phyloP scores from a whole-genome alignment of 495 filamentous ascomycete genomes.

The Xylaria cubensis region DNA sequence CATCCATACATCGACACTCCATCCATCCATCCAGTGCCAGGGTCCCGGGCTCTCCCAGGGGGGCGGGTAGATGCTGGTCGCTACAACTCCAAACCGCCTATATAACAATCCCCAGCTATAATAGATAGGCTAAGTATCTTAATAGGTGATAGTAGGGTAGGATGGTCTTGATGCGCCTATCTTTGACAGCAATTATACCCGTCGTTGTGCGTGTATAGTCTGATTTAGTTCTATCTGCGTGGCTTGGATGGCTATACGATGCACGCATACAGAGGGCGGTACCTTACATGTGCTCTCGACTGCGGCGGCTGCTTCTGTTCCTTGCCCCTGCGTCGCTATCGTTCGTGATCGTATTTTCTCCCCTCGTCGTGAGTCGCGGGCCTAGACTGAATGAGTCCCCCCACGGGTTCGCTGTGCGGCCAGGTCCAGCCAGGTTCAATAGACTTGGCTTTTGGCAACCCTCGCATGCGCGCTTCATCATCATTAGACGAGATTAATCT shows the following conservation, averaged over 20 bases:
- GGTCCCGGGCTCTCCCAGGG: constrained; percentile 10
- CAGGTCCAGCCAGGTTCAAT: not conserved
- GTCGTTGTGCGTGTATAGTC: not conserved
- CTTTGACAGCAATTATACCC: not conserved
- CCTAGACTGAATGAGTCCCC: constrained; percentile 9
- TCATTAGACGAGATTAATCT: constrained; percentile 14
- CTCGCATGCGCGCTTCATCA: not conserved
- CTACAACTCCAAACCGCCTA: not conserved
- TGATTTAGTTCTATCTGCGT: constrained; percentile 16
- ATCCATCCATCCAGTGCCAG: constrained; percentile 2
- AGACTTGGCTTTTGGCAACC: not conserved
- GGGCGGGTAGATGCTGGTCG: constrained; percentile 11
- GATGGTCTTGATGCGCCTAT: not conserved
- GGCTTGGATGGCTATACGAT: constrained; percentile 11
- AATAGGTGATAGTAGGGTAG: not conserved
- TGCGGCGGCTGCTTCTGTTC: not conserved
- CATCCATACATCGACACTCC: not conserved
- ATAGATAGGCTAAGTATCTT: not conserved
- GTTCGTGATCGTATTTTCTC: constrained; percentile 12
- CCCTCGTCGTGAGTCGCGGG: constrained; percentile 1
- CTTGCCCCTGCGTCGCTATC: constrained; percentile 5
- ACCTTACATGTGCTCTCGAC: constrained; percentile 9
- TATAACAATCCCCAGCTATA: not conserved
- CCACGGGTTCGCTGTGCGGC: not conserved
- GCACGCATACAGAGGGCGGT: not conserved